These are phyloP conservation scores for Platanthera zijinensis DNA, from an alignment of 106 monocot genomes.

Conservation along the genomic window DNA sequence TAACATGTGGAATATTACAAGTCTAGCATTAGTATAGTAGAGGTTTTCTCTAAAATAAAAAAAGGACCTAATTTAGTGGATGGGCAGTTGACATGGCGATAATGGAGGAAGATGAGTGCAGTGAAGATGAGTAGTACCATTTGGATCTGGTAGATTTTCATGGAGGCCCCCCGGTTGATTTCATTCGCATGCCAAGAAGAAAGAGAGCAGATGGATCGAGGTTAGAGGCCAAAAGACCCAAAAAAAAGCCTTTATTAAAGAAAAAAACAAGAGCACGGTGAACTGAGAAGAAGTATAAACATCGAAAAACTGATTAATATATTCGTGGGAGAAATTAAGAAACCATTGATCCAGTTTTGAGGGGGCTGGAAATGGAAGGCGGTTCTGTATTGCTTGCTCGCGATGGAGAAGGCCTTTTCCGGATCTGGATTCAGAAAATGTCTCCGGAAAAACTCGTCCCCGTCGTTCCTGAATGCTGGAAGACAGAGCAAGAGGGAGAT, in stretches of 20 bases:
- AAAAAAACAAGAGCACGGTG: background rate
- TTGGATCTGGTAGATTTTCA: conserved; percentile 7
- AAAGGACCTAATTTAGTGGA: too few species aligned
- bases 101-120: background rate
- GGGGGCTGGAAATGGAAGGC: conserved; percentile 41
- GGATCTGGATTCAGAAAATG: background rate
- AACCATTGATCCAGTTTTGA: conserved; percentile 34
- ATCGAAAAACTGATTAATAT: too few species aligned
- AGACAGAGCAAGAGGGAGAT: background rate
- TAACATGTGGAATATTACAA: too few species aligned
- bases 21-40: too few species aligned
- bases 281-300: background rate
- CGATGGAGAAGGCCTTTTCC: background rate
- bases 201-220: background rate
- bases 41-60: too few species aligned
- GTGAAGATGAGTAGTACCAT: background rate
- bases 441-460: background rate
- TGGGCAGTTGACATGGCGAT: background rate
- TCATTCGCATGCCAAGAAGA: background rate
- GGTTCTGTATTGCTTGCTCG: conserved; percentile 18
- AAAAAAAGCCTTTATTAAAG: background rate
- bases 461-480: background rate
- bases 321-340: background rate
- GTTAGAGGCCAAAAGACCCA: background rate
- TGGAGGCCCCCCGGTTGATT: background rate